A percentile compares a stretch with the other conserved stretches of the same genome.
Conservation (phyloP, 352 stramenopile genomes). For the Globisporangium splendens region DNA sequence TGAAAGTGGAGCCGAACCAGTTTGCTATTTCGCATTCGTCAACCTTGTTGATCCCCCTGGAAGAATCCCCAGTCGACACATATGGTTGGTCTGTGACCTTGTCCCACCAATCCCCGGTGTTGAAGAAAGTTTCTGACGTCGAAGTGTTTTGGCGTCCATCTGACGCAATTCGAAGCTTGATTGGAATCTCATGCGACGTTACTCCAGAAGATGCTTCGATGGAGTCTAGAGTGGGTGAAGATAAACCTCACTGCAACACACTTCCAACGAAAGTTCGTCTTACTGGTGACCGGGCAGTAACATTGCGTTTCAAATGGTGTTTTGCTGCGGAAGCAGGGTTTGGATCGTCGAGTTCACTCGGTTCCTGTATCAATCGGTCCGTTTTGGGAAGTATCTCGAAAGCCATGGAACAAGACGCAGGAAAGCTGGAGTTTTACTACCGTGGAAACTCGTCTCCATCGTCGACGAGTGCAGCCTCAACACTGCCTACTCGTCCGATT, state of each 20-base stretch:
- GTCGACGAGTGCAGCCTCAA: conserved; percentile 10
- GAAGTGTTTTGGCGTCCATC: conserved; percentile 60
- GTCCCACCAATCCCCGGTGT: conserved; percentile 27
- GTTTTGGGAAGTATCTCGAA: conserved; percentile 61
- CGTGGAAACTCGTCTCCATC: conserved; percentile 11
- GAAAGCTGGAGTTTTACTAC: conserved; percentile 52
- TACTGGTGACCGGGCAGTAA: conserved; percentile 25
- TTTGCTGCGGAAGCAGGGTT: conserved; percentile 64
- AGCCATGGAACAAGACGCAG: conserved; percentile 43
- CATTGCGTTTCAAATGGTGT: conserved; percentile 59
- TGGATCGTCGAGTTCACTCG: conserved; percentile 52
- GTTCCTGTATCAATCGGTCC: conserved; percentile 66
- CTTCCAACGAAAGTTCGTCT: conserved; percentile 48
- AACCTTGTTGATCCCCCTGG: conserved; percentile 62
- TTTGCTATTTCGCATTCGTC: conserved; percentile 38
- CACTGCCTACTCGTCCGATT: conserved; percentile 1
- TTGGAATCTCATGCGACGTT: conserved; percentile 46
- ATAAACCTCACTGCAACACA: conserved; percentile 1
- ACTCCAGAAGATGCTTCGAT: conserved; percentile 17
- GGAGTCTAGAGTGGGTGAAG: conserved; percentile 2
- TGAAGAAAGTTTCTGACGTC: conserved; percentile 21
- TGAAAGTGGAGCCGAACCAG: conserved; percentile 36
- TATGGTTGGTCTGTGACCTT: conserved; percentile 51
- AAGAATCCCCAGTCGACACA: conserved; percentile 66
- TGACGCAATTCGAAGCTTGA: conserved; percentile 42